Base-by-base conservation (phyloP, 2,329 filamentous ascomycete genomes). In the Neofusicoccum sp. region DNA sequence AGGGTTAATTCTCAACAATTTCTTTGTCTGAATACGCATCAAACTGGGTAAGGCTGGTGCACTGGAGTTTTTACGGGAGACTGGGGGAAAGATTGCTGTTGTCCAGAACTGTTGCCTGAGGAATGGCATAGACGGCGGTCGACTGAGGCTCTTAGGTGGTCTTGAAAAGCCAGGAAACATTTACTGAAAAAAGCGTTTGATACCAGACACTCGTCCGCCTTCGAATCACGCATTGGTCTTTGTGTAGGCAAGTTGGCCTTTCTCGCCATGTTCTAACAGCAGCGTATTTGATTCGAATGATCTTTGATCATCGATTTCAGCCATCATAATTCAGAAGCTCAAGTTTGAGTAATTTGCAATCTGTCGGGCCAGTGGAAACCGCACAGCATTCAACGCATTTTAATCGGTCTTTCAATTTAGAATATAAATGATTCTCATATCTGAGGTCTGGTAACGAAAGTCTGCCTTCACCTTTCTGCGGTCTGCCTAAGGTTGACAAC, bases 11-110 rank as follows among this genome's bases (percentile, higher is more conserved):
- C 40, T 60, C 45, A 60, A 60, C 20, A 60, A 34, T 51, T 60
- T 33, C 36, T 47, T 58, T 53, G 38, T 60, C 47, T 60, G 26
- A 38, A 34, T 26, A 43, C 31, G 48, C 47, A 60, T 54, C 58
- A 28, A 28, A 54, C 36, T 56, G 51, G 58, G 58, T 49, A 49
- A 51, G 58, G 47, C 31, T 44, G 58, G 58, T 60, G 48, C 47
- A 60, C 38, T 24, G 58, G 58, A 60, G 58, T 60, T 60, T 45
- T 36, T 58, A 36, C 14, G 58, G 47, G 30, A 49, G 20, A 24
- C 47, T 43, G n/a, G 57, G 43, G 8, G 34, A 45, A 41, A 43
- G 45, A 56, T 31, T 28, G 51, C 26, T 33, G 26, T 31, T 38
- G n/a, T 43, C 30, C 51, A 56, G 34, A 14, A 43, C 3, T 31